phyloP scores from a whole-genome alignment of 2,329 filamentous ascomycete species.

The Aspergillus piperis region DNA sequence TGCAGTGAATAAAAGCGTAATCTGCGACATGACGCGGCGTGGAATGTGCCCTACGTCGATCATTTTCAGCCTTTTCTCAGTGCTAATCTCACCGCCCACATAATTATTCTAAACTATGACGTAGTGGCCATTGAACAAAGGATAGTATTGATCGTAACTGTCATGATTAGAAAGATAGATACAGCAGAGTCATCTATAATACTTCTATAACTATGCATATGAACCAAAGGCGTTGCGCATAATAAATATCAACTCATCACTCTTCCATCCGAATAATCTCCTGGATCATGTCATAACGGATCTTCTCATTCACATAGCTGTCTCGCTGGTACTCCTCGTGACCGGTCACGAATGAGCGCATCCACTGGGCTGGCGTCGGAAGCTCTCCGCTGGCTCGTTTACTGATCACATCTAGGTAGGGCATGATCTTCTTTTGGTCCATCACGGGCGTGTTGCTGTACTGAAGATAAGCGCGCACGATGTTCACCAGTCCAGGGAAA shows the following conservation, averaged over 20 bases:
- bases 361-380: conserved; percentile 19
- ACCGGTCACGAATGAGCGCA: conserved; percentile 15
- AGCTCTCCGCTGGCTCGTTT: conserved; percentile 15
- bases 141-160: no score
- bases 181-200: background rate
- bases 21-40: no score
- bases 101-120: no score
- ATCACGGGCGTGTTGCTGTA: conserved; percentile 3
- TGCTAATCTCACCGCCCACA: no score
- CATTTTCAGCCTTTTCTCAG: background rate
- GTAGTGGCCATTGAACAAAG: no score
- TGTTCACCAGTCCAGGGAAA: conserved; percentile 16
- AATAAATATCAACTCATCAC: background rate
- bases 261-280: conserved; percentile 1
- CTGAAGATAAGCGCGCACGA: conserved; percentile 16
- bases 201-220: background rate
- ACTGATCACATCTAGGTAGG: conserved; percentile 16
- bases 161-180: background rate
- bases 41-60: no score
- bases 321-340: conserved; percentile 18
- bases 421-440: conserved; percentile 7
- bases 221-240: background rate
- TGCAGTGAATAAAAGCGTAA: no score
- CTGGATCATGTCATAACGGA: conserved; percentile 20
- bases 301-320: conserved; percentile 15